These are phyloP conservation scores for Lycium ferocissimum DNA, from an alignment of 257 asterid genomes.

Conservation along the genomic window DNA sequence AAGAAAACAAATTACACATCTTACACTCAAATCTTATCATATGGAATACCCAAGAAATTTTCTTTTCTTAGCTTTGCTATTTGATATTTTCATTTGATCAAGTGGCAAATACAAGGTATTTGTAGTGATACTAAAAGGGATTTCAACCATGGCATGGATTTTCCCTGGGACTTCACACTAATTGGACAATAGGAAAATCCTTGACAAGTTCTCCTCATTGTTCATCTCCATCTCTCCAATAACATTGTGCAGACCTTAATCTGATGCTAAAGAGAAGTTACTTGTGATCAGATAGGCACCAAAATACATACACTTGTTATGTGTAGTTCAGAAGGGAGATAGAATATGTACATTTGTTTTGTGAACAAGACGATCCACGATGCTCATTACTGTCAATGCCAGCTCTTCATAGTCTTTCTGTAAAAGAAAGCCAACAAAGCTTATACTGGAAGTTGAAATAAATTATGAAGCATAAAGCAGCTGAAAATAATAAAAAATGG, in stretches of 20 bases:
- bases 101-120: background rate
- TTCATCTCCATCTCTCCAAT: slow-evolving; percentile 1
- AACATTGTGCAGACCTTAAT: background rate
- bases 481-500: slow-evolving; percentile 40
- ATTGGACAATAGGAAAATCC: background rate
- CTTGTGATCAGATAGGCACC: background rate
- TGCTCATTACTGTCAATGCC: slow-evolving; percentile 73
- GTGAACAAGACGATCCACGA: slow-evolving; percentile 83
- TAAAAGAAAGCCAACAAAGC: slow-evolving; percentile 38
- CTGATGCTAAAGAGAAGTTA: slow-evolving; percentile 13
- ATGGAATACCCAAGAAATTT: background rate
- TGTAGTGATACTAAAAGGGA: background rate
- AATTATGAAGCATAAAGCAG: slow-evolving; percentile 29
- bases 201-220: background rate
- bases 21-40: background rate
- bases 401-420: slow-evolving; percentile 95
- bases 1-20: background rate
- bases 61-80: background rate
- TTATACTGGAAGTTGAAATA: slow-evolving; percentile 28
- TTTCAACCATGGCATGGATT: background rate
- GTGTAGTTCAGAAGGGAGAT: slow-evolving; percentile 19
- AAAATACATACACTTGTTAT: background rate
- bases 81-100: background rate
- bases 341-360: slow-evolving; percentile 68
- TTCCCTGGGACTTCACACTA: background rate